Evolutionary conservation across 2,329 filamentous ascomycete genomes (phyloP), one percentile per base, ranked within the genome.

Genomic region (Aspergillus pseudoglaucus): DNA sequence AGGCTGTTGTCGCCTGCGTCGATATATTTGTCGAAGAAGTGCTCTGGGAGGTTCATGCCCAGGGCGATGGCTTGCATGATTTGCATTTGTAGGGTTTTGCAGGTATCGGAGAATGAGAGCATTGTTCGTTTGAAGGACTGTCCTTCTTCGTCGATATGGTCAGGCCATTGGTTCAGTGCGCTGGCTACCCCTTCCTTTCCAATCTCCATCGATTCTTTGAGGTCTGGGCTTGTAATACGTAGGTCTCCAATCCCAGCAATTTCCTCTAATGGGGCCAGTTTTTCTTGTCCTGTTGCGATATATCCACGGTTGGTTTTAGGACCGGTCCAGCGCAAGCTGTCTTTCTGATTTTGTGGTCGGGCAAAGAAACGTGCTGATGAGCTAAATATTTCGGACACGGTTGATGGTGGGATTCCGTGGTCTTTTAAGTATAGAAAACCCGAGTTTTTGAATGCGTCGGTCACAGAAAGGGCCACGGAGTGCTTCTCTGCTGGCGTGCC

Each of bases 351-450:
- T 42, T 74, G 63, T 2, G 83, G 73, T 46, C 85, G 80, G 12
- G 70, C 67, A 68, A 93, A 93, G 75, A 91, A 90, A 52, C 74
- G 71, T 44, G 83, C 82, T 4, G 86, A 90, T 48, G 77, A 75
- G 52, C 73, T 64, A 64, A 93, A 94, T 50, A 85, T 78, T 48
- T 77, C 68, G 50, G 77, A 66, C 10, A 89, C 71, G 8, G 77
- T 76, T 7, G 78, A 70, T 3, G 78, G 60, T 0, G 82, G 69
- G 51, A 95, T 85, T 37, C 85, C 80, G 56, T 91, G 84, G 67
- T 91, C 87, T 58, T 84, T 84, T 35, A 95, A 80, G 69, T 95
- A 95, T 62, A 96, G 80, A 74, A 96, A 95, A 48, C 90, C 90
- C 2, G 90, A 87, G 1, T 80, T 84, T 59, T 90, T 86, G 73